Base-by-base conservation (phyloP, 257 asterid species). In the Solanum peruvianum region DNA sequence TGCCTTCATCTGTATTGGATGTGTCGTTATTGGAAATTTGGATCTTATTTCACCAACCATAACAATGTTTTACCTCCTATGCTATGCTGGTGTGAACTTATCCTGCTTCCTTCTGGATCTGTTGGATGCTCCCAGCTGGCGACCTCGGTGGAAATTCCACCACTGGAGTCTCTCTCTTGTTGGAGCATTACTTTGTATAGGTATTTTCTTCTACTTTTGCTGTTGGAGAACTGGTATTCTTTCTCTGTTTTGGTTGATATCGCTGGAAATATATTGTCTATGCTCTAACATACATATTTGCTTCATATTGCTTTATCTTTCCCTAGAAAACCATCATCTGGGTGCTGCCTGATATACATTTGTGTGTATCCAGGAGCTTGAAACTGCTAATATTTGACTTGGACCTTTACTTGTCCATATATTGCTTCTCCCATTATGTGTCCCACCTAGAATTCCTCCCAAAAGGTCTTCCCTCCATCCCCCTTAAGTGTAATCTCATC, bases 61-160 rank as follows among this genome's bases (percentile, higher is more conserved):
- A 87, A 97, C 99, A 80, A 97, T 97, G 99, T 97, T 97, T 92
- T 97, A 94, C 94, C 99, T 97, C 87, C 93, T 97, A 82, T 97
- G 99, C 92, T 97, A 97, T 86, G 98, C 93, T 52, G 99, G 99
- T 29, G 99, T 97, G 91, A 97, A 97, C 88, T 91, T 97, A 89
- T 97, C 99, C 83, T 97, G 99, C 93, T 96, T 97, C 88, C 99
- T 97, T 87, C 91, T 97, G 93, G 99, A 97, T 92, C 96, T 97
- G 84, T 90, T 97, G 87, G 99, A 97, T 93, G 99, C 99, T 90
- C 99, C 99, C 90, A 95, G 99, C 92, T 97, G 99, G 99, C 99
- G 99, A 71, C 99, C 99, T 83, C 97, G 99, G 82, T 97, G 99
- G 99, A 97, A 94, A 87, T 96, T 95, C 92, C 99, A 97, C 91